Percentiles rank a stretch among this genome's conserved stretches.
These are phyloP conservation scores for Nemania bipapillata DNA, from an alignment of 2,329 filamentous ascomycete species.

Conservation along the genomic window DNA sequence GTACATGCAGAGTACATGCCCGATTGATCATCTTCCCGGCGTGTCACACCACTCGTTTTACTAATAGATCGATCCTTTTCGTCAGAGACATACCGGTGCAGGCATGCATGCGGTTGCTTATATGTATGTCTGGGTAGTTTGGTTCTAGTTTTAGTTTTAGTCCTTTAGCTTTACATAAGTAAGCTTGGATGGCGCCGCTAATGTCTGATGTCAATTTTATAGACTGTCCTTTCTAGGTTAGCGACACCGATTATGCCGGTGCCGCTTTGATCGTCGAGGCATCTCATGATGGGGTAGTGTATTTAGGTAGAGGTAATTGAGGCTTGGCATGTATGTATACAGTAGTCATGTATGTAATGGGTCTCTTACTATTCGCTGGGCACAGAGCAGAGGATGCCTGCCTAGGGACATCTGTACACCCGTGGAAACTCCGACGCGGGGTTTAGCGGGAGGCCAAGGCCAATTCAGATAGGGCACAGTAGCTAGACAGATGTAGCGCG, in stretches of 20 bases:
- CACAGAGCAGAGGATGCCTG: not conserved
- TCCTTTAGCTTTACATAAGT: too few relatives aligned
- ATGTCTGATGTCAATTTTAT: not conserved
- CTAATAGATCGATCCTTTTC: conserved; percentile 8
- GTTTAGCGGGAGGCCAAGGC: conserved; percentile 15
- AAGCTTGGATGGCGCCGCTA: not conserved
- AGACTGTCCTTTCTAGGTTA: not conserved
- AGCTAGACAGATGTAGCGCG: not conserved
- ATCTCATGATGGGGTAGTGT: not conserved
- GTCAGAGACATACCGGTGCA: too few relatives aligned
- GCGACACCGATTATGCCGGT: conserved; percentile 9
- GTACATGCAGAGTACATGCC: not conserved
- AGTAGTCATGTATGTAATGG: conserved; percentile 21
- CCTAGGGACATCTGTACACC: not conserved
- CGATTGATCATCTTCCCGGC: conserved; percentile 4
- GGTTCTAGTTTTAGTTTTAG: not conserved
- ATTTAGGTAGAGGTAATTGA: not conserved
- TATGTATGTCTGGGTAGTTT: not conserved
- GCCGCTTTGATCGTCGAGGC: conserved; percentile 15
- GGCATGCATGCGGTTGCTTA: conserved; percentile 4
- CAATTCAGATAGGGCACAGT: not conserved
- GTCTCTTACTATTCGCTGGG: conserved; percentile 16
- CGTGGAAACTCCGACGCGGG: conserved; percentile 17
- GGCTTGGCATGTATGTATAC: not conserved
- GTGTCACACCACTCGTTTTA: conserved; percentile 23